These are phyloP conservation scores for Knoxdaviesia capensis DNA, from an alignment of 2,329 filamentous ascomycete species.

Conservation along the genomic window DNA sequence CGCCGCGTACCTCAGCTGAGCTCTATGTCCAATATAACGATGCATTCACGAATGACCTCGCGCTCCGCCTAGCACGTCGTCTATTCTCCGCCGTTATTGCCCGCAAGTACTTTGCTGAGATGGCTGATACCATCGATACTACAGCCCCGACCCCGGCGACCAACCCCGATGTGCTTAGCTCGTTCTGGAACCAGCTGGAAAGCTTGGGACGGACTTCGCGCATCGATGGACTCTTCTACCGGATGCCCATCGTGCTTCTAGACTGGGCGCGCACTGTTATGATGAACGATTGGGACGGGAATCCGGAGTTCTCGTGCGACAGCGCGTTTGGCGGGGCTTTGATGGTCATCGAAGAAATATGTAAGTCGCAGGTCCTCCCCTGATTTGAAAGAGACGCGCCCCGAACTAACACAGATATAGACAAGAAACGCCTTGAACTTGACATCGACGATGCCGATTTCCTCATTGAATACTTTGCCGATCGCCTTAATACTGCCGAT, in stretches of 20 bases:
- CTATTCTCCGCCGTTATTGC: conserved; percentile 36
- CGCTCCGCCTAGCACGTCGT: conserved; percentile 35
- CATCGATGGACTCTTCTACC: conserved; percentile 1
- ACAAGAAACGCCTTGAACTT: conserved; percentile 41
- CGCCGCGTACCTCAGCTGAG: conserved; percentile 20
- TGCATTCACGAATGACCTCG: conserved; percentile 38
- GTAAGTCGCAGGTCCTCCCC: conserved; percentile 24
- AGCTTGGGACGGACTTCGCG: conserved; percentile 19
- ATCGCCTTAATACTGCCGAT: conserved; percentile 53
- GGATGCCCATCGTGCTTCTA: conserved; percentile 22
- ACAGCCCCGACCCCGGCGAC: conserved; percentile 4
- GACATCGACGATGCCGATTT: conserved; percentile 52
- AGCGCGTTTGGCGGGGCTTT: conserved; percentile 60
- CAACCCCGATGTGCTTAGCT: conserved; percentile 20
- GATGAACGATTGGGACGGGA: conserved; percentile 63
- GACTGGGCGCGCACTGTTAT: conserved; percentile 61
- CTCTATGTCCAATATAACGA: conserved; percentile 42
- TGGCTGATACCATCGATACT: conserved; percentile 7
- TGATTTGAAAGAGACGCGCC: no score
- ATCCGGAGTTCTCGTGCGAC: conserved; percentile 46
- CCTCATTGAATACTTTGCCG: conserved; percentile 53
- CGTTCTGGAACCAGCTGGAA: conserved; percentile 32
- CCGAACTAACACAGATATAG: conserved; percentile 14
- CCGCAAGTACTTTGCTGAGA: conserved; percentile 27
- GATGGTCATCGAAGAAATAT: conserved; percentile 50